A percentile compares a stretch with the other conserved stretches of the same genome.
Conservation (phyloP, 805 yeast genomes). For the Zygosaccharomyces kombuchaensis region DNA sequence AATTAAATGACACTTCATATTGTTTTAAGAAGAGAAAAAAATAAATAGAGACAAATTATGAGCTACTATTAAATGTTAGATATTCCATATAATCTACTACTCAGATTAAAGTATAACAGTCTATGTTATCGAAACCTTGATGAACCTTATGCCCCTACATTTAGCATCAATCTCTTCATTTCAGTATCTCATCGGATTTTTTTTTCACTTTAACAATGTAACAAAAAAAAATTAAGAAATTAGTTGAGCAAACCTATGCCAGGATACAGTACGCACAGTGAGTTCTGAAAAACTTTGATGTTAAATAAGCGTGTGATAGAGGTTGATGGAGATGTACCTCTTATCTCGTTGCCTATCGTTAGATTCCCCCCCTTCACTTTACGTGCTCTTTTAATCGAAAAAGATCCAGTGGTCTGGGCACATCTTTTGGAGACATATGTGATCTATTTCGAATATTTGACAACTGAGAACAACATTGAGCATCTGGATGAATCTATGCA, state of each 20-base stretch:
- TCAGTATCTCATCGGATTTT: not conserved
- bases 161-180: too few species aligned
- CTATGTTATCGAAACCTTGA: too few species aligned
- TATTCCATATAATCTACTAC: too few species aligned
- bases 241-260: not conserved
- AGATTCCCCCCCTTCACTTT: constrained; percentile 71
- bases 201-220: not conserved
- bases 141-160: too few species aligned
- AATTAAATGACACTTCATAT: too few species aligned
- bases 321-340: constrained; percentile 20
- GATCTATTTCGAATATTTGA: constrained; percentile 45
- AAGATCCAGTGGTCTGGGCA: constrained; percentile 81
- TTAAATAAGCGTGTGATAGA: constrained; percentile 15
- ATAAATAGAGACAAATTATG: too few species aligned
- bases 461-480: constrained; percentile 35
- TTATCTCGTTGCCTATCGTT: constrained; percentile 51
- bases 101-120: too few species aligned
- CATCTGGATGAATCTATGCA: constrained; percentile 49
- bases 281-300: constrained; percentile 2
- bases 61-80: too few species aligned
- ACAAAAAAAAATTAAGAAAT: not conserved
- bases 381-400: constrained; percentile 72
- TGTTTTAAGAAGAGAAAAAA: too few species aligned
- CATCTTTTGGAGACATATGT: constrained; percentile 66
- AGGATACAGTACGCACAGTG: not conserved